These are phyloP conservation scores for Tubosaeta sp. DNA, from an alignment of 768 basidiomycete species.

Conservation along the genomic window DNA sequence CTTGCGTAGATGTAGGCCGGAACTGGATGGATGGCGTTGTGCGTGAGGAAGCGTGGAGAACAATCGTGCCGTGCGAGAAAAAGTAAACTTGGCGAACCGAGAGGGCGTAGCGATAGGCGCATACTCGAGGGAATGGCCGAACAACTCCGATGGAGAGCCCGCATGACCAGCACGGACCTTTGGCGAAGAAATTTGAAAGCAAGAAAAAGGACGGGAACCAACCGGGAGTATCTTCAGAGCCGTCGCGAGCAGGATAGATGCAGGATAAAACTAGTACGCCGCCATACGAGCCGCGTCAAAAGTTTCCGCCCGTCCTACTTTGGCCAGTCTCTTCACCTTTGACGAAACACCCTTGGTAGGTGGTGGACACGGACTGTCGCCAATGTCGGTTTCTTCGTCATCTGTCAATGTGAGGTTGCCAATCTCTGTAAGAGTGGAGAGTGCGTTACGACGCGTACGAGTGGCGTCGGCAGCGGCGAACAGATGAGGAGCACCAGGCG, in stretches of 20 bases:
- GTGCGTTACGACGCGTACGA: slow-evolving; percentile 55
- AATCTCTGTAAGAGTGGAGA: slow-evolving; percentile 67
- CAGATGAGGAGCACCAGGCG: slow-evolving; percentile 51
- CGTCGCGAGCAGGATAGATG: background rate
- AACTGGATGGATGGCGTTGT: slow-evolving; percentile 10
- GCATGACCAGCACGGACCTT: slow-evolving; percentile 6
- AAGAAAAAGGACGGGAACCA: slow-evolving; percentile 1
- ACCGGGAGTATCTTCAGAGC: slow-evolving; percentile 3
- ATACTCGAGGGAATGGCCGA: slow-evolving; percentile 6
- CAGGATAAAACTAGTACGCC: slow-evolving; percentile 31
- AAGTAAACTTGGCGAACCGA: slow-evolving; percentile 8
- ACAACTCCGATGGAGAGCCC: slow-evolving; percentile 6
- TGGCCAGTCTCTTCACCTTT: slow-evolving; percentile 54
- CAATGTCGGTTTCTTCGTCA: slow-evolving; percentile 73
- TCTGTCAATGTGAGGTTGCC: slow-evolving; percentile 60
- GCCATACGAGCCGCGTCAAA: slow-evolving; percentile 60
- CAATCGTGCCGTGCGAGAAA: slow-evolving; percentile 13
- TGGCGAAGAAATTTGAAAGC: slow-evolving; percentile 5
- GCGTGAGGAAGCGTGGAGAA: slow-evolving; percentile 14
- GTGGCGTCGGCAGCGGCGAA: slow-evolving; percentile 71
- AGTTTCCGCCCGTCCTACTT: slow-evolving; percentile 62
- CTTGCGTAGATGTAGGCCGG: slow-evolving; percentile 11
- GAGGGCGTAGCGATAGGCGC: slow-evolving; percentile 11
- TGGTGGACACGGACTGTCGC: slow-evolving; percentile 86
- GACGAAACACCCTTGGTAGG: slow-evolving; percentile 54